phyloP scores from a whole-genome alignment of 495 filamentous ascomycete genomes.

The Penicillium desertorum region DNA sequence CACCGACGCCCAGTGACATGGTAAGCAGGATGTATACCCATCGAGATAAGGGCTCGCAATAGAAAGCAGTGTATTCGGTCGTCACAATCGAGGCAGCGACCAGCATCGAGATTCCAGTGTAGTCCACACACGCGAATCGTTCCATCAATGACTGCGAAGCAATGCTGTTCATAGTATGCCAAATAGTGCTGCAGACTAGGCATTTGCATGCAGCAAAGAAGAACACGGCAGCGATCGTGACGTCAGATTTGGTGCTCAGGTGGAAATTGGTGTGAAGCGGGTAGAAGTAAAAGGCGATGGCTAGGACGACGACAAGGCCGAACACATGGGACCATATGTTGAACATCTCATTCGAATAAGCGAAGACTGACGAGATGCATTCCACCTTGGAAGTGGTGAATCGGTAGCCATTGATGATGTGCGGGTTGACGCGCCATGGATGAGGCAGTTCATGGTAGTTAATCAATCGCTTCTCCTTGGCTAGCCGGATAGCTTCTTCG shows the following conservation, averaged over 20 bases:
- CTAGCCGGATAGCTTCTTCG: conserved; percentile 73
- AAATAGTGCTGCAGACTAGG: conserved; percentile 89
- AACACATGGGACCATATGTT: conserved; percentile 98
- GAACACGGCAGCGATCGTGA: conserved; percentile 88
- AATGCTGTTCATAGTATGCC: conserved; percentile 98
- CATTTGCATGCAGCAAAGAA: conserved; percentile 97
- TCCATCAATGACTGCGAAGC: conserved; percentile 87
- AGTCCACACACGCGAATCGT: conserved; percentile 96
- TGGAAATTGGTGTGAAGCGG: conserved; percentile 82
- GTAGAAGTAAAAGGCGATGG: conserved; percentile 96
- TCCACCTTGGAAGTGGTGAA: conserved; percentile 86
- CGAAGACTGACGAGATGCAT: conserved; percentile 79
- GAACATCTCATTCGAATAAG: conserved; percentile 85
- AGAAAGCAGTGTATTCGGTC: conserved; percentile 97
- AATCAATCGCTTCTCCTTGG: conserved; percentile 79
- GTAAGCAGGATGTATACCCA: conserved; percentile 86
- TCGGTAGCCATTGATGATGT: conserved; percentile 87
- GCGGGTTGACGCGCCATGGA: conserved; percentile 93
- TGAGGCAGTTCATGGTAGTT: conserved; percentile 85
- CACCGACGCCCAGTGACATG: conserved; percentile 76
- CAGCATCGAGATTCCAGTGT: conserved; percentile 94
- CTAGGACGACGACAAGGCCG: conserved; percentile 79
- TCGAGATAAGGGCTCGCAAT: conserved; percentile 87
- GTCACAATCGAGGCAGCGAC: conserved; percentile 98
- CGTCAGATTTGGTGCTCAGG: conserved; percentile 79